phyloP scores from a whole-genome alignment of 805 yeast genomes.

The Zygosaccharomyces bisporus region DNA sequence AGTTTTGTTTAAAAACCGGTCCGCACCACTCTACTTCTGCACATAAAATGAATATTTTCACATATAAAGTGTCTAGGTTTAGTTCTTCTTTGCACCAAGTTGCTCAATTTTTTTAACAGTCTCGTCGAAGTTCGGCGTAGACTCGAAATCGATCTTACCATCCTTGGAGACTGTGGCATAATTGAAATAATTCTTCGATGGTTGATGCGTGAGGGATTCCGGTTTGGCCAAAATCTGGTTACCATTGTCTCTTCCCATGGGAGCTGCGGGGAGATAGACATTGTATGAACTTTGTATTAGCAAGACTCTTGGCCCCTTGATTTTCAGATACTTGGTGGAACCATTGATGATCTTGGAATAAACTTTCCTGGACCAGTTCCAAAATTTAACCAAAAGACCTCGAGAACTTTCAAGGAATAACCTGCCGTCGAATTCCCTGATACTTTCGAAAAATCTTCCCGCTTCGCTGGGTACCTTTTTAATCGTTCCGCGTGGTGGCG shows the following conservation, averaged over 20 bases:
- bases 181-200: constrained; percentile 22
- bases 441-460: constrained; percentile 1
- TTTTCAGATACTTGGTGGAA: constrained; percentile 26
- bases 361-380: constrained; percentile 14
- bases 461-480: constrained; percentile 3
- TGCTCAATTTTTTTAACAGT: constrained; percentile 10
- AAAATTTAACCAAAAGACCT: constrained; percentile 6
- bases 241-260: constrained; percentile 2
- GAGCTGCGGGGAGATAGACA: constrained; percentile 19
- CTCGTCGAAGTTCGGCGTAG: constrained; percentile 21
- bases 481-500: constrained; percentile 3
- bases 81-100: constrained; percentile 7
- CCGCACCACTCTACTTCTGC: not conserved
- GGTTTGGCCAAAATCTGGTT: constrained; percentile 7
- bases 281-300: constrained; percentile 32
- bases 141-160: constrained; percentile 23
- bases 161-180: constrained; percentile 24
- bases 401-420: constrained; percentile 17
- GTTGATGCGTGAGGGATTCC: constrained; percentile 8
- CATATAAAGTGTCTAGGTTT: not conserved
- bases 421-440: constrained; percentile 17
- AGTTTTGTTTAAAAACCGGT: not conserved
- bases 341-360: constrained; percentile 22
- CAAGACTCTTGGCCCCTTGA: constrained; percentile 35
- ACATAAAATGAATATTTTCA: constrained; percentile 3